These are phyloP conservation scores for Aspergillus jensenii DNA, from an alignment of 2,329 filamentous ascomycete species.

Conservation along the genomic window DNA sequence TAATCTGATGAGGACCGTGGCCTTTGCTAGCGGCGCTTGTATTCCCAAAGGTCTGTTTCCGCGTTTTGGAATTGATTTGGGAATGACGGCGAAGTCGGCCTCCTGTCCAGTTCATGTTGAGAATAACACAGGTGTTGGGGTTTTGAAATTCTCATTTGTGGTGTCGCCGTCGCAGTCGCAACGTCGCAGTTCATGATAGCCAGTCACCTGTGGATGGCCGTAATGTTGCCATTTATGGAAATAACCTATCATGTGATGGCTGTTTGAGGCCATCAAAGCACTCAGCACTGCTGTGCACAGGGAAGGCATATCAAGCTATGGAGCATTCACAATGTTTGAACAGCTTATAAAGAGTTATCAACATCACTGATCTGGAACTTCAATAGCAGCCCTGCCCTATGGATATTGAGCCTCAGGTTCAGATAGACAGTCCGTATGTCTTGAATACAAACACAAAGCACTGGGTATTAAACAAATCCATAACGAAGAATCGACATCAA, in stretches of 20 bases:
- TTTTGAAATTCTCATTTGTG: neutral
- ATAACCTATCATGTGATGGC: neutral
- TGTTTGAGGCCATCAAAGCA: neutral
- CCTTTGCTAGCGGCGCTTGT: constrained; percentile 21
- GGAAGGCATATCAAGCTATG: too few species aligned
- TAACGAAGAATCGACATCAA: neutral
- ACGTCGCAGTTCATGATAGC: neutral
- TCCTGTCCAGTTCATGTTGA: constrained; percentile 47
- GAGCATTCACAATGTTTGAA: too few species aligned
- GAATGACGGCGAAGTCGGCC: constrained; percentile 43
- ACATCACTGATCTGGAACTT: too few species aligned
- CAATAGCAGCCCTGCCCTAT: neutral
- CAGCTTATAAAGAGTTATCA: too few species aligned
- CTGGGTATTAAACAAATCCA: neutral
- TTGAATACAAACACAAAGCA: neutral
- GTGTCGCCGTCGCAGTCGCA: neutral
- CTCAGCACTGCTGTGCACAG: neutral
- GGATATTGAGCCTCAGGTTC: neutral
- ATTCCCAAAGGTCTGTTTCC: constrained; percentile 38
- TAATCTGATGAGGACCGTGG: constrained; percentile 9
- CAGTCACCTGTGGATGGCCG: neutral
- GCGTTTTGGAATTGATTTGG: constrained; percentile 27
- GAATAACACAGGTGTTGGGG: neutral
- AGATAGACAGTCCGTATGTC: neutral
- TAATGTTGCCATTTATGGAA: neutral